A percentile compares a stretch with the other conserved stretches of the same genome.
Evolutionary conservation across 2,329 filamentous ascomycete genomes (phyloP).

Genomic region (Ophiosphaerella korrae): DNA sequence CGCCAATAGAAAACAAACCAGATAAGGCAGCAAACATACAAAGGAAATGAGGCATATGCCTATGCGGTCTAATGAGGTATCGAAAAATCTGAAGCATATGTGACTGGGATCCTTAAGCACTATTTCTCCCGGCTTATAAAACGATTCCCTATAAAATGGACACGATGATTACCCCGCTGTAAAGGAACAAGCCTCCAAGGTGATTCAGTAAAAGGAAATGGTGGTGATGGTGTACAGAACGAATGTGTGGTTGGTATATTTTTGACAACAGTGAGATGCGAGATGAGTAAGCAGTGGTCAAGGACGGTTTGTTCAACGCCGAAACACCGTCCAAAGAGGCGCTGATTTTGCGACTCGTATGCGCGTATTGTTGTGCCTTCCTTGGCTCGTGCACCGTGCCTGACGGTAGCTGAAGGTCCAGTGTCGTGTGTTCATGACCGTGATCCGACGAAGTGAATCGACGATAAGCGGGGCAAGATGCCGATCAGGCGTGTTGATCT

Average conservation of each 20-base stretch:
- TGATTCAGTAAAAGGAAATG: slow-evolving; percentile 27
- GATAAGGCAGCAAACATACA: slow-evolving; percentile 27
- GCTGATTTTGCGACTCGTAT: slow-evolving; percentile 31
- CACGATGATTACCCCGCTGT: slow-evolving; percentile 19
- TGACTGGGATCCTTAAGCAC: slow-evolving; percentile 8
- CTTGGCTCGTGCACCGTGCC: slow-evolving; percentile 43
- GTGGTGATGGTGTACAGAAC: slow-evolving; percentile 26
- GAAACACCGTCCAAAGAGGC: slow-evolving; percentile 37
- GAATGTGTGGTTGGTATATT: slow-evolving; percentile 26
- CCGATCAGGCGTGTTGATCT: slow-evolving; percentile 30
- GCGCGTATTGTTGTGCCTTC: slow-evolving; percentile 26
- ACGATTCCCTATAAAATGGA: slow-evolving; percentile 22
- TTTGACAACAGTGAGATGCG: slow-evolving; percentile 20
- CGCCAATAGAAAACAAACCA: slow-evolving; percentile 22
- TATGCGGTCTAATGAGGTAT: slow-evolving; percentile 40
- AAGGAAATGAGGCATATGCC: slow-evolving; percentile 24
- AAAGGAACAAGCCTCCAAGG: slow-evolving; percentile 31
- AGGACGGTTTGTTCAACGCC: slow-evolving; percentile 31
- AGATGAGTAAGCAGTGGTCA: slow-evolving; percentile 30
- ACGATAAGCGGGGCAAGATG: slow-evolving; percentile 33
- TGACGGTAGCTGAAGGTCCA: slow-evolving; percentile 40
- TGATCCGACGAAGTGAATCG: slow-evolving; percentile 27
- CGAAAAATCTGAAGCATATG: slow-evolving; percentile 29
- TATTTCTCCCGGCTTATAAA: slow-evolving; percentile 7
- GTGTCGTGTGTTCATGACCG: slow-evolving; percentile 41